Evolutionary conservation across 495 filamentous ascomycete species (phyloP).

Genomic region (Penicillium salamii): DNA sequence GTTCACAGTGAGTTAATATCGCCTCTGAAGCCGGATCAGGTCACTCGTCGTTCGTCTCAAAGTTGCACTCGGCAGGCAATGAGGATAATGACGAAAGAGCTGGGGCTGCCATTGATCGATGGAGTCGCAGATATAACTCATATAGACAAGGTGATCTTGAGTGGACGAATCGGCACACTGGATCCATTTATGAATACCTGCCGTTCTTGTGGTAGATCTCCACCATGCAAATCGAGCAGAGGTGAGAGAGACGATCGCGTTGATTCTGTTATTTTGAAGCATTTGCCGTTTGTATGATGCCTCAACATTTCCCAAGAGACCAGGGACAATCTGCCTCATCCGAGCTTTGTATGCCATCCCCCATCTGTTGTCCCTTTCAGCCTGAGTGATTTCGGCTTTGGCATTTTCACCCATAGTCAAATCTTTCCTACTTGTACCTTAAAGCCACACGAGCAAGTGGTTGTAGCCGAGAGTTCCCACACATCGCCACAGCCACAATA

Average conservation of each 20-base stretch:
- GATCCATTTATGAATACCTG: slow-evolving; percentile 34
- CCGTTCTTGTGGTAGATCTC: slow-evolving; percentile 23
- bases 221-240: slow-evolving; percentile 24
- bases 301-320: slow-evolving; percentile 35
- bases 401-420: no score
- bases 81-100: slow-evolving; percentile 13
- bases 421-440: no score
- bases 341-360: slow-evolving; percentile 16
- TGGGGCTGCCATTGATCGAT: slow-evolving; percentile 34
- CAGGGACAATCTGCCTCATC: slow-evolving; percentile 33
- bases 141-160: slow-evolving; percentile 31
- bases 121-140: slow-evolving; percentile 38
- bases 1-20: slow-evolving; percentile 35
- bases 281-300: slow-evolving; percentile 22
- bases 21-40: slow-evolving; percentile 12
- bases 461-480: no score
- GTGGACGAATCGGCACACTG: slow-evolving; percentile 33
- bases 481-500: no score
- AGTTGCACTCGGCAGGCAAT: slow-evolving; percentile 14
- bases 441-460: no score
- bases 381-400: no score
- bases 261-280: slow-evolving; percentile 30
- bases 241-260: slow-evolving; percentile 35
- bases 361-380: slow-evolving; percentile 19
- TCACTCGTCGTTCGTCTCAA: slow-evolving; percentile 8